Percentiles rank a stretch among this genome's conserved stretches.
These are phyloP conservation scores for Arachnomyces sp. DNA, from an alignment of 2,329 filamentous ascomycete genomes.

Conservation along the genomic window DNA sequence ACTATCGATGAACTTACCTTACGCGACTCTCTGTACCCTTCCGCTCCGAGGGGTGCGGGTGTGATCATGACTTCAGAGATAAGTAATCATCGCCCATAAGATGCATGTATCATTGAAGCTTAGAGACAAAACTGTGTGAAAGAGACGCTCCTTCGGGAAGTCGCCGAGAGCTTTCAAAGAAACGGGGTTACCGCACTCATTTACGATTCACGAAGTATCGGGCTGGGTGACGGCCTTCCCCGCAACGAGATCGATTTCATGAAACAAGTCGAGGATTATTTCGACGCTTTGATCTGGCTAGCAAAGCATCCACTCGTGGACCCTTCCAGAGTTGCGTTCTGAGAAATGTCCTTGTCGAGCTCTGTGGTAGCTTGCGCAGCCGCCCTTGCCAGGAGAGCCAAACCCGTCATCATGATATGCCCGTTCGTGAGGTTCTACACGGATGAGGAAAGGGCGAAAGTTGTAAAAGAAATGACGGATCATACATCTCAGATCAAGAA, in stretches of 20 bases:
- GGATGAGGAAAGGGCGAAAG: conserved; percentile 13
- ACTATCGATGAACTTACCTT: conserved; percentile 33
- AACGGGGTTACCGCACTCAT: conserved; percentile 17
- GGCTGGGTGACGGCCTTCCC: conserved; percentile 23
- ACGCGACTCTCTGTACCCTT: conserved; percentile 30
- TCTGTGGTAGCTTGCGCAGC: conserved; percentile 19
- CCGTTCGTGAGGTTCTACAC: conserved; percentile 11
- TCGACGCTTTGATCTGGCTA: conserved; percentile 28
- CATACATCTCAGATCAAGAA: conserved; percentile 30
- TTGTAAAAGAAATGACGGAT: conserved; percentile 27
- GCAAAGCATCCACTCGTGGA: conserved; percentile 18
- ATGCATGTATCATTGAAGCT: conserved; percentile 1
- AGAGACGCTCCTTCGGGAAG: conserved; percentile 17
- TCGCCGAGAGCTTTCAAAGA: conserved; percentile 12
- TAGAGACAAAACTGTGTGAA: conserved; percentile 18
- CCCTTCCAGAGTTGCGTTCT: conserved; percentile 22
- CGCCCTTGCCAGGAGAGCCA: conserved; percentile 23
- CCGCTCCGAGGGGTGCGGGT: conserved; percentile 7
- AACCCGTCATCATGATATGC: conserved; percentile 16
- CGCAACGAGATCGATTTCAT: conserved; percentile 23
- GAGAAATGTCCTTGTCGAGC: conserved; percentile 26
- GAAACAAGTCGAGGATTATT: conserved; percentile 25
- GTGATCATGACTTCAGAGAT: conserved; percentile 7
- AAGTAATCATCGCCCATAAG: background rate
- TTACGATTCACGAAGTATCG: conserved; percentile 23